Conservation (phyloP, 495 filamentous ascomycete species). For the Delitschia confertaspora region DNA sequence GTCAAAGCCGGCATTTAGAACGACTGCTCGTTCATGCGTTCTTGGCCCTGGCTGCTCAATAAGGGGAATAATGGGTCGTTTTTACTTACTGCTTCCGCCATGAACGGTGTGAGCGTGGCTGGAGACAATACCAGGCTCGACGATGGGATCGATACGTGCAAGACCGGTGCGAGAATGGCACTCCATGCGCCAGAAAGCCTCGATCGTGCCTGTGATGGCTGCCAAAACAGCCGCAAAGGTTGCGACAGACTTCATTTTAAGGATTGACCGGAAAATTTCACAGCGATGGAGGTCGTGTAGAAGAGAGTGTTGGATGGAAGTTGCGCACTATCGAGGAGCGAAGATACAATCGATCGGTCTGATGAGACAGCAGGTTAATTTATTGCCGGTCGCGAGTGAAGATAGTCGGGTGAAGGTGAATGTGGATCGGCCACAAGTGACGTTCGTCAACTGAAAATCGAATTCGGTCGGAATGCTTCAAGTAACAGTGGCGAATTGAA, state of each 20-base stretch:
- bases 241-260: slow-evolving; percentile 17
- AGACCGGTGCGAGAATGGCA: slow-evolving; percentile 60
- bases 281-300: slow-evolving; percentile 3
- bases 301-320: background rate
- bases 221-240: slow-evolving; percentile 6
- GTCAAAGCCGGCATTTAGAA: slow-evolving; percentile 5
- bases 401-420: background rate
- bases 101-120: slow-evolving; percentile 46
- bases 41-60: slow-evolving; percentile 2
- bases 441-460: background rate
- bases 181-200: slow-evolving; percentile 84
- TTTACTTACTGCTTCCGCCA: slow-evolving; percentile 46
- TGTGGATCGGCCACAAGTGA: background rate
- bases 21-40: slow-evolving; percentile 13
- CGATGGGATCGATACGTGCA: slow-evolving; percentile 49
- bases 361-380: too few species aligned
- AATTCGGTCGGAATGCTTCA: background rate
- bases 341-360: too few species aligned
- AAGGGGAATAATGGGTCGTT: slow-evolving; percentile 1
- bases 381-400: background rate
- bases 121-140: slow-evolving; percentile 40
- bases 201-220: slow-evolving; percentile 21
- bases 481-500: background rate
- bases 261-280: too few species aligned
- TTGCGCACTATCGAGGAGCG: background rate